These are phyloP conservation scores for Suillus bovinus DNA, from an alignment of 768 basidiomycete genomes.

Conservation along the genomic window DNA sequence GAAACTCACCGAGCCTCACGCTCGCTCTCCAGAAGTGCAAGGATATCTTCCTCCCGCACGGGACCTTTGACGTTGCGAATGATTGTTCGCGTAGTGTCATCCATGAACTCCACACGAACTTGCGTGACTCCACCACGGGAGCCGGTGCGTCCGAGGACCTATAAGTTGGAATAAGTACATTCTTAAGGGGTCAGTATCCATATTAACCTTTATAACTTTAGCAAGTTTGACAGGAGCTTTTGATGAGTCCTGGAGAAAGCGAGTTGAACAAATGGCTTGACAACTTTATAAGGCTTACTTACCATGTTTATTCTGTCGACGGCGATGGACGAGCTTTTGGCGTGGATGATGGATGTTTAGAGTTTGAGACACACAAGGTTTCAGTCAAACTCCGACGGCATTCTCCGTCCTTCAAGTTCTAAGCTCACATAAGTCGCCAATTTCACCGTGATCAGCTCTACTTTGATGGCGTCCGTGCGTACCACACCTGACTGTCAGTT, in stretches of 20 bases:
- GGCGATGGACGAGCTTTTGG: conserved; percentile 10
- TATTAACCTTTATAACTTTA: conserved; percentile 88
- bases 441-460: no score
- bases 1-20: conserved; percentile 88
- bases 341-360: conserved; percentile 7
- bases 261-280: not conserved
- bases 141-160: conserved; percentile 98
- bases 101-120: conserved; percentile 99
- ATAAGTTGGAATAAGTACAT: conserved; percentile 5
- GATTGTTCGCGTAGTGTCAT: conserved; percentile 92
- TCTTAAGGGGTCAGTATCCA: not conserved
- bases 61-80: conserved; percentile 99
- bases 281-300: not conserved
- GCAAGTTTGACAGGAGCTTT: conserved; percentile 97
- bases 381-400: conserved; percentile 11
- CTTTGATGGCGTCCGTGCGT: no score
- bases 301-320: conserved; percentile 10
- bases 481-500: no score
- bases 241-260: conserved; percentile 63
- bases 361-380: conserved; percentile 10
- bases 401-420: conserved; percentile 5
- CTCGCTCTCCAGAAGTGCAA: conserved; percentile 96
- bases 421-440: no score
- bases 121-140: conserved; percentile 99
- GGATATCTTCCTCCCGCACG: conserved; percentile 92